Base-by-base conservation (phyloP, 768 basidiomycete species). In the Candolleomyces eurysporus region DNA sequence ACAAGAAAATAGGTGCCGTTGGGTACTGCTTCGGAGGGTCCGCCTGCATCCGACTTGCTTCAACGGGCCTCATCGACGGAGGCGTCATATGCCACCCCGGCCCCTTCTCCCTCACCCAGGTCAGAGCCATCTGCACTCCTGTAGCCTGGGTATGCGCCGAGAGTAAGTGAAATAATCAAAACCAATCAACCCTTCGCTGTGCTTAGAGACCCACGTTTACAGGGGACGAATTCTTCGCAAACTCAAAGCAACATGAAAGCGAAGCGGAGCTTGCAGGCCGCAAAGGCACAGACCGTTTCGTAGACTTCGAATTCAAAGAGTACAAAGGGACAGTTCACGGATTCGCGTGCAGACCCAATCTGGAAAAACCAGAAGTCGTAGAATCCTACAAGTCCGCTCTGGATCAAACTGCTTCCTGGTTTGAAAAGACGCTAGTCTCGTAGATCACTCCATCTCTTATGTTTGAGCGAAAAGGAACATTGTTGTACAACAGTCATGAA, bases 1-100 rank as follows among this genome's bases (percentile, higher is more conserved):
- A 79, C 57, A 71, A 73, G 32, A 77, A 77, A 57, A 36, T 79
- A 17, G 79, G 79, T 11, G 74, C 73, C n/a, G 71, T 78, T 4
- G 78, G 78, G 13, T 82, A 79, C 60, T 81, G 81, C 58, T 81
- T 71, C 52, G 81, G 81, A 2, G 80, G 80, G 19, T 56, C 75
- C 9, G 68, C 72, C 1, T 73, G 71, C 17, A 70, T 80, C 49
- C 72, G 77, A 5, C 60, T 82, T 9, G 80, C 74, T 0, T 62
- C 71, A 9, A 77, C 75, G 3, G 72, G 67, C 46, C 67, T 73
- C 14, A 66, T 82, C 1, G 63, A 80, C 48, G 77, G 74, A 51
- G 66, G 77, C 10, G 76, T 82, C 17, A 70, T 82, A 19, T 75
- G 71, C 39, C 80, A 83, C 66, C 80, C 81, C 7, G 77, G 75